Evolutionary conservation across 192 early-diverging fungal genomes (phyloP).

Genomic region (Coemansia sp.): DNA sequence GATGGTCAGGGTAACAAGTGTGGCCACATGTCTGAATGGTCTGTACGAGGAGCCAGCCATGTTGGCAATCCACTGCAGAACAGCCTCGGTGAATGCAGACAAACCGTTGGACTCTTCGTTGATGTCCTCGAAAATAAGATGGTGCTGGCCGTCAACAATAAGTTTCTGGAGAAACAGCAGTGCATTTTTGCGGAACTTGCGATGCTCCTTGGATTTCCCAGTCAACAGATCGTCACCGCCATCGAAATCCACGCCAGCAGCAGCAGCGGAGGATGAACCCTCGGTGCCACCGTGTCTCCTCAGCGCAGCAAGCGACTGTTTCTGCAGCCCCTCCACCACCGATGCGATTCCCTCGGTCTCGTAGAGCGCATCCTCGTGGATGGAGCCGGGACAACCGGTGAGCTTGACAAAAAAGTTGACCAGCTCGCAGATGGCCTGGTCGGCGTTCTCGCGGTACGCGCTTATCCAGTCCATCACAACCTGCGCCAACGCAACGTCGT

Average conservation of each 20-base stretch:
- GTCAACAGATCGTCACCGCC: conserved; percentile 76
- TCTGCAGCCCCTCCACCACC: conserved; percentile 61
- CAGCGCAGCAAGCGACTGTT: conserved; percentile 29
- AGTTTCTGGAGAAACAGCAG: conserved; percentile 67
- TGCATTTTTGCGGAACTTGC: conserved; percentile 67
- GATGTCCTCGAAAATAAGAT: conserved; percentile 61
- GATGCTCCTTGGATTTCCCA: conserved; percentile 64
- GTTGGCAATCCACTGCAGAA: conserved; percentile 64
- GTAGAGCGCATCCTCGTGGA: conserved; percentile 56
- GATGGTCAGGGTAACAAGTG: conserved; percentile 67
- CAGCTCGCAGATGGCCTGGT: conserved; percentile 64
- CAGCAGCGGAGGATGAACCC: no score
- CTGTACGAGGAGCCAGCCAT: conserved; percentile 80
- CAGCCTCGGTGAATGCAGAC: conserved; percentile 59
- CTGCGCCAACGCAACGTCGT: conserved; percentile 59
- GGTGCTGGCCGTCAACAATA: conserved; percentile 61
- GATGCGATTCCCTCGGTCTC: conserved; percentile 58
- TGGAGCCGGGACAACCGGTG: conserved; percentile 57
- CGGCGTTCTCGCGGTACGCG: conserved; percentile 58
- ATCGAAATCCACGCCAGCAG: conserved; percentile 29
- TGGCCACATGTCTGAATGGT: conserved; percentile 89
- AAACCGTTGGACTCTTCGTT: conserved; percentile 28
- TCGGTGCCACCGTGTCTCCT: conserved; percentile 15
- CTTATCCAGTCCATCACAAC: conserved; percentile 73
- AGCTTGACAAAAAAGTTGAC: conserved; percentile 70